These are phyloP conservation scores for Pseudogymnoascus sp. DNA, from an alignment of 2,329 filamentous ascomycete genomes.

Conservation along the genomic window DNA sequence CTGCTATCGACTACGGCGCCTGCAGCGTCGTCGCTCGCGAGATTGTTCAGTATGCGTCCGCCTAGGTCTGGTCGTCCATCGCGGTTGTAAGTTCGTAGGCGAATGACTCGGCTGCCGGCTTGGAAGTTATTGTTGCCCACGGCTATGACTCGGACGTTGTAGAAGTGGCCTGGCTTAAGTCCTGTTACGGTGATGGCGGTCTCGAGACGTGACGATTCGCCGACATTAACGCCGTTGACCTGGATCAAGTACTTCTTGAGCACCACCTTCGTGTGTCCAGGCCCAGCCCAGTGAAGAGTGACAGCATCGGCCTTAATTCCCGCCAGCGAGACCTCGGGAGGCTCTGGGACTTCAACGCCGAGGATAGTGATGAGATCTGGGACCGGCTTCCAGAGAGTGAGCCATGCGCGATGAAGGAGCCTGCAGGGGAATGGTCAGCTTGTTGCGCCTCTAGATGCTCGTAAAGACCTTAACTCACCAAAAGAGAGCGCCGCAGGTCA, in stretches of 20 bases:
- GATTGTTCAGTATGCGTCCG: constrained; percentile 48
- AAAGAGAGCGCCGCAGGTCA: constrained; percentile 27
- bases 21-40: constrained; percentile 44
- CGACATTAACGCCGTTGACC: constrained; percentile 88
- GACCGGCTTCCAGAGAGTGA: constrained; percentile 84
- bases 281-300: constrained; percentile 82
- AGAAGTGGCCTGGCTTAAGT: constrained; percentile 77
- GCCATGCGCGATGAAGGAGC: constrained; percentile 78
- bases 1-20: constrained; percentile 36
- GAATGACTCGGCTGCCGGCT: constrained; percentile 76
- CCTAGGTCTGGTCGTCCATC: constrained; percentile 57
- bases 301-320: constrained; percentile 82
- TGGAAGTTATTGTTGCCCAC: constrained; percentile 90
- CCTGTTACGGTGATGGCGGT: constrained; percentile 88
- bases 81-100: constrained; percentile 66
- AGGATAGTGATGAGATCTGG: constrained; percentile 85
- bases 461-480: constrained; percentile 22
- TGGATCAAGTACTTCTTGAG: constrained; percentile 78
- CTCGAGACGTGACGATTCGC: constrained; percentile 72
- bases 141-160: constrained; percentile 87
- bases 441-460: background rate
- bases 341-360: constrained; percentile 85
- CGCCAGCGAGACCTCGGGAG: constrained; percentile 82
- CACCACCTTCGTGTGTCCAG: constrained; percentile 57
- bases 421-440: constrained; percentile 36